Evolutionary conservation across 2,329 filamentous ascomycete species (phyloP), one percentile per base, ranked within the genome.

Genomic region (Cytospora schulzeri): DNA sequence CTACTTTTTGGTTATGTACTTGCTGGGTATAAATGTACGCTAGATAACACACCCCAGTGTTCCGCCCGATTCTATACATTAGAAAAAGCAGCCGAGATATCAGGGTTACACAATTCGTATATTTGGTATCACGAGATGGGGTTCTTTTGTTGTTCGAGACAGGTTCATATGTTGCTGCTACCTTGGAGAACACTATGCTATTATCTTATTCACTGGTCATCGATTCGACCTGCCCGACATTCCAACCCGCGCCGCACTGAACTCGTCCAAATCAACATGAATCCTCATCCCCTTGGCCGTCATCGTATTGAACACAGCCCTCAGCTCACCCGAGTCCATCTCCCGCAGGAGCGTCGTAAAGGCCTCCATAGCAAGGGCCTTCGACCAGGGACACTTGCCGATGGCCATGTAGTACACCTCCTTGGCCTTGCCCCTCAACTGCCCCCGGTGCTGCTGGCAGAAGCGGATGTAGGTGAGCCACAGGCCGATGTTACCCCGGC

Each of bases 401-500:
- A 85, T 59, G 0, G 80, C 82, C 12, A 79, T 70, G 67, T 81
- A 83, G 63, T 82, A 82, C 3, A 83, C 75, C 4, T 81, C 80
- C 68, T 79, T 83, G 3, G 78, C 78, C 68, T 76, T 79, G 2
- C 73, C 64, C 28, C 76, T 76, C 19, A 77, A 67, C 66, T 79
- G 78, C 58, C 74, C 71, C 19, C 77, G 72, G 50, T 63, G 72
- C 9, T 69, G 65, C 62, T 73, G 71, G 68, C 79, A 81, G 71
- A 85, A 83, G 9, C 77, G 77, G 26, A 86, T 74, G 66, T 85
- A 87, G 4, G 74, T 73, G 22, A 77, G 70, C 85, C 85, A 87
- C 5, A 87, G 67, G 7, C 74, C 73, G 0, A 76, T 70, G 55
- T 78, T 82, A 45, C 75, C 74, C 31, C 71, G 75, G 71, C 79